phyloP scores from a whole-genome alignment of 495 filamentous ascomycete genomes.

The Lasiosphaeris hirsuta region DNA sequence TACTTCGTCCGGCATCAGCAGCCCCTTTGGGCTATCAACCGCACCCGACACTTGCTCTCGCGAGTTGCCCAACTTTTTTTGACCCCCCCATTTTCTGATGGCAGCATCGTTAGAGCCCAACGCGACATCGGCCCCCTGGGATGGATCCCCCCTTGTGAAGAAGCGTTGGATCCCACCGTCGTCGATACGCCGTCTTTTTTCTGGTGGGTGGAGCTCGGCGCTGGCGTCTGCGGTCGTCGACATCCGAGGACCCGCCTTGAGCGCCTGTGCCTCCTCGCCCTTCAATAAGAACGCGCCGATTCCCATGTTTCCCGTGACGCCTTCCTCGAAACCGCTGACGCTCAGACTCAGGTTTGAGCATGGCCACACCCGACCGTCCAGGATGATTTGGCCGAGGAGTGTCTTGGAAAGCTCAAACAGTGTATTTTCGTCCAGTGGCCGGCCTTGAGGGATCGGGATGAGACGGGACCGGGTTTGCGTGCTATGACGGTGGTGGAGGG shows the following conservation, averaged over 20 bases:
- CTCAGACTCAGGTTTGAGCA: slow-evolving; percentile 80
- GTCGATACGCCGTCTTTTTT: slow-evolving; percentile 54
- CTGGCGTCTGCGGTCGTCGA: slow-evolving; percentile 25
- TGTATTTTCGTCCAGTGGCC: slow-evolving; percentile 63
- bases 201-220: slow-evolving; percentile 31
- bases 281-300: slow-evolving; percentile 82
- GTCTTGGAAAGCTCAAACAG: slow-evolving; percentile 74
- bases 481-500: slow-evolving; percentile 72
- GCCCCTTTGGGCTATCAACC: slow-evolving; percentile 4
- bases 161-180: slow-evolving; percentile 54
- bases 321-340: slow-evolving; percentile 88
- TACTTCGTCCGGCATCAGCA: slow-evolving; percentile 13
- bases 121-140: slow-evolving; percentile 23
- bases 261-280: slow-evolving; percentile 65
- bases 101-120: slow-evolving; percentile 28
- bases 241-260: slow-evolving; percentile 26
- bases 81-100: slow-evolving; percentile 20
- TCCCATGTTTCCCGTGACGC: slow-evolving; percentile 73
- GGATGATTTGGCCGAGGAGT: slow-evolving; percentile 70
- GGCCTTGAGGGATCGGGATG: slow-evolving; percentile 72
- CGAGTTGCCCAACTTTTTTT: slow-evolving; percentile 23
- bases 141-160: slow-evolving; percentile 43
- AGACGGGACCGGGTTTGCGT: slow-evolving; percentile 69
- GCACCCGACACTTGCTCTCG: slow-evolving; percentile 9
- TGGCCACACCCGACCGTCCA: slow-evolving; percentile 79